Evolutionary conservation across 108 stramenopile species (phyloP).

Genomic region (Epipyxis sp.): DNA sequence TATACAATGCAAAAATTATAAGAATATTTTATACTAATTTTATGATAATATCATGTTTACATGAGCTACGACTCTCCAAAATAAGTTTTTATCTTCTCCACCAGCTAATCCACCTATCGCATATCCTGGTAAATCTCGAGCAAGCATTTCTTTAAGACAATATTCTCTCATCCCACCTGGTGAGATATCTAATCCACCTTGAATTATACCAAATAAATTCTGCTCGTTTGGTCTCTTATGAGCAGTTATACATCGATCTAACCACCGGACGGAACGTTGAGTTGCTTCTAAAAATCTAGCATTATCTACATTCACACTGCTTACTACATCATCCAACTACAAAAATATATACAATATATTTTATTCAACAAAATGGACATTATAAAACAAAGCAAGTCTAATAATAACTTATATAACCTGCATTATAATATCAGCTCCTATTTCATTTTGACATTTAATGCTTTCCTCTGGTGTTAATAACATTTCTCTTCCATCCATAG

Average conservation of each 20-base stretch:
- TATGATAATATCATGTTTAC: too few species aligned
- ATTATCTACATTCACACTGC: constrained; percentile 62
- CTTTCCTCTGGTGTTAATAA: constrained; percentile 89
- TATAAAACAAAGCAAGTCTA: too few species aligned
- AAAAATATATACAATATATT: too few species aligned
- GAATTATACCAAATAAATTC: constrained; percentile 69
- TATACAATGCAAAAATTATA: too few species aligned
- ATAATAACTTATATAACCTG: too few species aligned
- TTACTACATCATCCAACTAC: constrained; percentile 92
- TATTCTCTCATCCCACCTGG: constrained; percentile 82
- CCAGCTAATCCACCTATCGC: constrained; percentile 96
- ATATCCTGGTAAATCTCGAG: constrained; percentile 82
- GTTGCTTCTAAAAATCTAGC: constrained; percentile 79
- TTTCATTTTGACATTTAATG: constrained; percentile 82
- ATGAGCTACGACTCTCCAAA: constrained; percentile 93
- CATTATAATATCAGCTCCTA: constrained; percentile 97
- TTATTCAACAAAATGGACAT: too few species aligned
- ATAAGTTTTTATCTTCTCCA: constrained; percentile 89
- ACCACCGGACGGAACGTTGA: constrained; percentile 84
- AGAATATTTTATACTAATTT: too few species aligned
- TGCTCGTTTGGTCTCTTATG: constrained; percentile 58
- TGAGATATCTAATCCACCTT: constrained; percentile 85
- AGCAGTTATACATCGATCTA: constrained; percentile 87
- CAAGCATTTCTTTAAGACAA: constrained; percentile 80
- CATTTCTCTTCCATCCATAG: constrained; percentile 64